Conservation (phyloP, 139 green algal genomes). For the Micractinium conductrix region DNA sequence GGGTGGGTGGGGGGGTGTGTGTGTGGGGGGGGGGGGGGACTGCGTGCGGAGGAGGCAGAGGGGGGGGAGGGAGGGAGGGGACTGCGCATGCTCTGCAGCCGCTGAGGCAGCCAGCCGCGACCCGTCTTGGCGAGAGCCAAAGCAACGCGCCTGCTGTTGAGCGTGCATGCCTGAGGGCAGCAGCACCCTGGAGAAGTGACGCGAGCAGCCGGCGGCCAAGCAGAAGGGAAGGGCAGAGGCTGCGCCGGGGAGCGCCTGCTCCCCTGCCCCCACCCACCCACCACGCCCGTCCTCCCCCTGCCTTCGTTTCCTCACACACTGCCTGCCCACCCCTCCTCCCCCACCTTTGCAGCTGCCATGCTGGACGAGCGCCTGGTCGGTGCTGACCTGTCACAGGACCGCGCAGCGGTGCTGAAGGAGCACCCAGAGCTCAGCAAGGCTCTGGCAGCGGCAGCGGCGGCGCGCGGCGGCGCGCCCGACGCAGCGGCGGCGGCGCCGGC, state of each 20-base stretch:
- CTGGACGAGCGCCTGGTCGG: neutral
- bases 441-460: neutral
- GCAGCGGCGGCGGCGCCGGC: neutral
- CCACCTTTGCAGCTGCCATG: neutral
- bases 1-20: neutral
- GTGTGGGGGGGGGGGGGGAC: neutral
- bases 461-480: neutral
- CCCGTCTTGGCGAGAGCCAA: too few species aligned
- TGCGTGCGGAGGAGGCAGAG: neutral
- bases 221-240: too few species aligned
- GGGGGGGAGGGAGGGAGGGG: neutral
- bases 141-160: too few species aligned
- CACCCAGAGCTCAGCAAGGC: too few species aligned
- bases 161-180: too few species aligned
- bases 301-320: neutral
- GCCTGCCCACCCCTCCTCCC: too few species aligned
- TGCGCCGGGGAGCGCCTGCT: too few species aligned
- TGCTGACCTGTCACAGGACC: neutral
- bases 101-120: too few species aligned
- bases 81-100: too few species aligned
- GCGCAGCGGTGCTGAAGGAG: constrained; percentile 3
- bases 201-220: too few species aligned
- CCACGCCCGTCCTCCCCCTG: neutral
- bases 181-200: too few species aligned
- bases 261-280: too few species aligned